Evolutionary conservation across 805 yeast genomes (phyloP), one percentile per base, ranked within the genome.

Genomic region (Saturnispora serradocipensis): DNA sequence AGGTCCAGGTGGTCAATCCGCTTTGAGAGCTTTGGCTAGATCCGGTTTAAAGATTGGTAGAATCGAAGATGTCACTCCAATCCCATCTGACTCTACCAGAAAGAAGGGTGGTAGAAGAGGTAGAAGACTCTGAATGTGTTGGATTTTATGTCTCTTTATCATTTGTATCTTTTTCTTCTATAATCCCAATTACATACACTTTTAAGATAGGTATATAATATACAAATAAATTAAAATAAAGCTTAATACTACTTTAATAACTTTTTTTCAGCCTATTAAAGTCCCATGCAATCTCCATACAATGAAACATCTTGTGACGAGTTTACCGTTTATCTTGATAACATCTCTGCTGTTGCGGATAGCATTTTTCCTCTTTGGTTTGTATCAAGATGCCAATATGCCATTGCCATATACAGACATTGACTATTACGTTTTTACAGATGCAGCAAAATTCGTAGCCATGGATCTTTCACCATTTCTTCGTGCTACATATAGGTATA

Each of bases 81-180:
- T 93, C 70, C 99, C 99, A 77, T 93, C 99, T 67, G 99, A 93
- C 79, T 90, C 98, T 70, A 95, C 99, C 77, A 93, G 99, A 86
- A 88, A 91, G 88, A 95, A 93, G 95, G 99, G 99, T 88, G 99
- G 99, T 88, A 93, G 99, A 84, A 90, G 99, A 85, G 99, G 99
- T 91, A 91, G 99, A 86, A 89, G 99, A 87, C 86, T 90, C 58
- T 67, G 63, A 66, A 57, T 59, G 39, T 54, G 45, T 50, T 53
- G 30, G 35, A 38, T 45, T 20, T 38, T 50, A 27, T 47, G 15
- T 43, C 40, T 52, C 18, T 45, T 43, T 43, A 45, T 42, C 48
- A 22, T 46, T 51, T 51, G 34, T 52, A 49, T 45, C 53, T 40
- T 51, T 47, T 49, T 48, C 46, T 34, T 51, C 45, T 30, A 38